Evolutionary conservation across 768 basidiomycete species (phyloP).

Genomic region (Amanita molliuscula): DNA sequence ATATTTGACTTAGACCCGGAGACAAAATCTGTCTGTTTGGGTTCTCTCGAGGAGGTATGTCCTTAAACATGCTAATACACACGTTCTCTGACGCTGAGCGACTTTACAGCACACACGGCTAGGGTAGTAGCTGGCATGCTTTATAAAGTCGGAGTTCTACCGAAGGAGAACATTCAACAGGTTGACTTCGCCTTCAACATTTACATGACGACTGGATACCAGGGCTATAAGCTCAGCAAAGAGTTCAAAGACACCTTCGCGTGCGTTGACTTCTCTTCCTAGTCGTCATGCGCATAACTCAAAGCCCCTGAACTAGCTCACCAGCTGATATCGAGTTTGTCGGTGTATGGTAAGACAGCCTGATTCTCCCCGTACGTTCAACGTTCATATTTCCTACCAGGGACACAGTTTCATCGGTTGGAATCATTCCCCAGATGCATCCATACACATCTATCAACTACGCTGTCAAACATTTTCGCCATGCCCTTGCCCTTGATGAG

Average conservation of each 20-base stretch:
- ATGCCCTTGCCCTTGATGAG: slow-evolving; percentile 16
- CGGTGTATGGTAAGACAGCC: slow-evolving; percentile 20
- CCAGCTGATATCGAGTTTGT: slow-evolving; percentile 21
- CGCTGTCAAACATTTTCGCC: slow-evolving; percentile 14
- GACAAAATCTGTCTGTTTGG: slow-evolving; percentile 22
- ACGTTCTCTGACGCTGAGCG: neutral
- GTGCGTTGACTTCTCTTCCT: slow-evolving; percentile 7
- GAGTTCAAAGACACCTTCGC: slow-evolving; percentile 22
- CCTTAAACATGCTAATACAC: neutral
- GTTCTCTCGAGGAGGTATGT: slow-evolving; percentile 17
- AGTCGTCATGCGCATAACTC: neutral
- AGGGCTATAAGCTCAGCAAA: slow-evolving; percentile 19
- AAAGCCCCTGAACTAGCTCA: neutral
- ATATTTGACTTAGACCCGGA: slow-evolving; percentile 11
- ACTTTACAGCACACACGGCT: slow-evolving; percentile 14
- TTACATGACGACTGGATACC: slow-evolving; percentile 17
- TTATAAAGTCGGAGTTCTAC: slow-evolving; percentile 23
- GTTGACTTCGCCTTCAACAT: slow-evolving; percentile 25
- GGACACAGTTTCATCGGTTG: slow-evolving; percentile 18
- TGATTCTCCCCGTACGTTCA: neutral
- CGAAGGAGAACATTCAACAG: slow-evolving; percentile 20
- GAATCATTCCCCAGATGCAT: slow-evolving; percentile 14
- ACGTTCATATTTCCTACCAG: slow-evolving; percentile 3
- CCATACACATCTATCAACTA: slow-evolving; percentile 16
- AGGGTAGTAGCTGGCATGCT: slow-evolving; percentile 23